phyloP scores from a whole-genome alignment of 371 early-diverging fungal species.

The Vairimorpha ceranae region DNA sequence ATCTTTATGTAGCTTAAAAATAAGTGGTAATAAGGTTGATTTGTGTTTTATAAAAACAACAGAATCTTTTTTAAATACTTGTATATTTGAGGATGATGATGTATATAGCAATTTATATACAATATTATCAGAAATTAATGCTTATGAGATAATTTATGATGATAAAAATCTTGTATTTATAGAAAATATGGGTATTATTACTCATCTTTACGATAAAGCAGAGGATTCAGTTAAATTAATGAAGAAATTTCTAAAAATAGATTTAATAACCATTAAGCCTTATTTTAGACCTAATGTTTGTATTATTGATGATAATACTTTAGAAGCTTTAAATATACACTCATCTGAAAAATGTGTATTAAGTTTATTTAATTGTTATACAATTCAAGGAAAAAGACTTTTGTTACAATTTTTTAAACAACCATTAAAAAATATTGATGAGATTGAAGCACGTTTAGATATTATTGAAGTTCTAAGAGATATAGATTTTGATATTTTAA shows the following conservation, averaged over 20 bases:
- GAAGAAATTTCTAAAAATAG: conserved; percentile 29
- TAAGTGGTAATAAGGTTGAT: conserved; percentile 18
- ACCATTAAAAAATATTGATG: conserved; percentile 46
- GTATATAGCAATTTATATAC: conserved; percentile 54
- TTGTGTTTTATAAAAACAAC: conserved; percentile 28
- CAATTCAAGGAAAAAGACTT: conserved; percentile 59
- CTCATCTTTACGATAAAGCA: conserved; percentile 16
- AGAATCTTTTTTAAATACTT: conserved; percentile 26
- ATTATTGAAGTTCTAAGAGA: conserved; percentile 46
- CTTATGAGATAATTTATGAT: conserved; percentile 56
- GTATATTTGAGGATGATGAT: conserved; percentile 59
- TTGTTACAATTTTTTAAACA: conserved; percentile 50
- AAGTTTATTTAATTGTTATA: conserved; percentile 34
- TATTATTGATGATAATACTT: not conserved
- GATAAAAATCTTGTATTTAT: conserved; percentile 38
- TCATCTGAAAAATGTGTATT: conserved; percentile 33
- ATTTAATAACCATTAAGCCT: conserved; percentile 20
- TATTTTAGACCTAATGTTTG: conserved; percentile 19
- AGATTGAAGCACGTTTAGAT: conserved; percentile 55
- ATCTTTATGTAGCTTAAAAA: conserved; percentile 36
- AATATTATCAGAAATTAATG: conserved; percentile 52
- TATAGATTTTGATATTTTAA: conserved; percentile 31
- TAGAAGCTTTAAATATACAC: conserved; percentile 13
- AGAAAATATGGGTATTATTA: conserved; percentile 33
- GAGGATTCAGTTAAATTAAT: conserved; percentile 21